A percentile compares a stretch with the other conserved stretches of the same genome.
phyloP scores from a whole-genome alignment of 2,329 filamentous ascomycete genomes.

The Orbilia oligospora region DNA sequence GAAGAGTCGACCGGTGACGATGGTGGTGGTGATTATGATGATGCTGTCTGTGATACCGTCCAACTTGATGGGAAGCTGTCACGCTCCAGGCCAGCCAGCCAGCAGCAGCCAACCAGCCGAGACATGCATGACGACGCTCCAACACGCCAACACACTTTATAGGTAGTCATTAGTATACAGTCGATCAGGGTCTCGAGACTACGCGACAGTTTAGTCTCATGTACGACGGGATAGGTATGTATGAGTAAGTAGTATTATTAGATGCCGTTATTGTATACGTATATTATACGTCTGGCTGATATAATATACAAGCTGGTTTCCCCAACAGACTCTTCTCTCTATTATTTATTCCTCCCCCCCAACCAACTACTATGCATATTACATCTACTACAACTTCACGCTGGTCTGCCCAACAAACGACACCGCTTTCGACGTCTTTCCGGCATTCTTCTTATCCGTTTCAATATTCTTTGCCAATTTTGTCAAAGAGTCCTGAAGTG shows the following conservation, averaged over 20 bases:
- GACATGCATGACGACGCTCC: constrained; percentile 56
- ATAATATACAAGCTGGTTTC: not conserved
- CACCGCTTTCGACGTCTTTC: constrained; percentile 68
- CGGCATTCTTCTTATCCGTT: constrained; percentile 70
- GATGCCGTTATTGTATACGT: too few species aligned
- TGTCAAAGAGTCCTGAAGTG: constrained; percentile 69
- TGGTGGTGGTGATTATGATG: not conserved
- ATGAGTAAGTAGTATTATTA: too few species aligned
- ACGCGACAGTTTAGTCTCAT: not conserved
- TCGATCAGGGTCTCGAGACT: not conserved
- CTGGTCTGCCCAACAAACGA: constrained; percentile 65
- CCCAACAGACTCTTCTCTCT: constrained; percentile 11
- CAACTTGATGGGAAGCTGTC: constrained; percentile 3
- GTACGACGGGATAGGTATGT: too few species aligned
- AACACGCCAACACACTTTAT: constrained; percentile 47
- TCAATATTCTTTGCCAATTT: constrained; percentile 73
- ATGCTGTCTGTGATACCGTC: not conserved
- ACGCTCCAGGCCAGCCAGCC: constrained; percentile 17
- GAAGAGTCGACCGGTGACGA: constrained; percentile 5
- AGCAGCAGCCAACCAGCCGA: constrained; percentile 10
- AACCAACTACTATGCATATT: constrained; percentile 7
- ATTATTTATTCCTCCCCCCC: not conserved
- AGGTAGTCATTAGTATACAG: not conserved
- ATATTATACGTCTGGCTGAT: too few species aligned
- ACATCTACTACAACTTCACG: constrained; percentile 36